These are phyloP conservation scores for Kewa caespitosa DNA, from an alignment of 179 eudicot species.

Conservation along the genomic window DNA sequence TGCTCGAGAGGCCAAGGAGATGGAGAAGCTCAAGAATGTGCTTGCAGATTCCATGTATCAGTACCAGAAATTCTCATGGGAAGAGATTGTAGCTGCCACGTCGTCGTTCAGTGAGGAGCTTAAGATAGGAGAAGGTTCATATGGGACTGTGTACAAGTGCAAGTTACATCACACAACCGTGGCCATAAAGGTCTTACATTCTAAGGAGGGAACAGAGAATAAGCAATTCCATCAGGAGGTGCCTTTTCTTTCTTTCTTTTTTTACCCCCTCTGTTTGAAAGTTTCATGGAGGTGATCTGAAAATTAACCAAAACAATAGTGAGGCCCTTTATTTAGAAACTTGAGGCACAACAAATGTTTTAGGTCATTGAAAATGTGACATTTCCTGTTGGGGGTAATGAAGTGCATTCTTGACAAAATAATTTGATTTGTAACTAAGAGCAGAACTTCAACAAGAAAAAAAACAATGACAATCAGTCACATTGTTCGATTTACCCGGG, in stretches of 20 bases:
- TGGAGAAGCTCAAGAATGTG: constrained; percentile 60
- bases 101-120: constrained; percentile 58
- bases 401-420: too few relatives aligned
- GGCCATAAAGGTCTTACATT: constrained; percentile 81
- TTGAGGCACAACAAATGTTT: too few relatives aligned
- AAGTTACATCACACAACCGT: constrained; percentile 76
- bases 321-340: too few relatives aligned
- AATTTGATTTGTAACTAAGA: too few relatives aligned
- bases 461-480: too few relatives aligned
- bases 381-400: too few relatives aligned
- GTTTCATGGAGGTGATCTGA: too few relatives aligned
- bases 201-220: constrained; percentile 47
- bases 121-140: constrained; percentile 75
- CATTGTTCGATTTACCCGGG: too few relatives aligned
- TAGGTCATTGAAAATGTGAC: too few relatives aligned
- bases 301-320: too few relatives aligned
- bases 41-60: constrained; percentile 40
- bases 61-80: constrained; percentile 73
- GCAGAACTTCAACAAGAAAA: too few relatives aligned
- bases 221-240: constrained; percentile 89
- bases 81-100: constrained; percentile 69
- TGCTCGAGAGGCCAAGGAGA: constrained; percentile 58
- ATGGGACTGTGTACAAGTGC: constrained; percentile 85
- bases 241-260: neutral
- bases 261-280: neutral